These are phyloP conservation scores for Termitomyces titanicus DNA, from an alignment of 768 basidiomycete species.

Conservation along the genomic window DNA sequence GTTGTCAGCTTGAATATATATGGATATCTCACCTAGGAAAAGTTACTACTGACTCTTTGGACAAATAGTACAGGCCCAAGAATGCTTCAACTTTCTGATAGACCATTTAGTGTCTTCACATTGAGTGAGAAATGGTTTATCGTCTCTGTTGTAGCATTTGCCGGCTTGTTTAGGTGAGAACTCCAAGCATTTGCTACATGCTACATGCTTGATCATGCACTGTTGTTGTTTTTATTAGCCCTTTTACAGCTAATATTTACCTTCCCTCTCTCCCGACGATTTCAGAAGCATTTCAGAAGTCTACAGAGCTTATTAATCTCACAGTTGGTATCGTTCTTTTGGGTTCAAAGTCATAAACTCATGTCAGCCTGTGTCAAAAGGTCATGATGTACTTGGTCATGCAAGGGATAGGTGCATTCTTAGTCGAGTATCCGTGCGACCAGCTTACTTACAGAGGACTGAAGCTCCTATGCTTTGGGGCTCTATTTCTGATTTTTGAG, in stretches of 20 bases:
- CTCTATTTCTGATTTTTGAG: slow-evolving; percentile 61
- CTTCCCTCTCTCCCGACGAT: slow-evolving; percentile 76
- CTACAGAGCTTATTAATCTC: slow-evolving; percentile 71
- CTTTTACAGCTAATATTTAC: slow-evolving; percentile 65
- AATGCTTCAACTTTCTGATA: neutral
- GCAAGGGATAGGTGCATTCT: slow-evolving; percentile 51
- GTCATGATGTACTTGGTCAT: slow-evolving; percentile 71
- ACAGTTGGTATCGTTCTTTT: slow-evolving; percentile 47
- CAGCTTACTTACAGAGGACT: neutral
- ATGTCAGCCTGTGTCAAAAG: slow-evolving; percentile 19
- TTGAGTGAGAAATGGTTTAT: slow-evolving; percentile 65
- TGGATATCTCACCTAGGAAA: too few species aligned
- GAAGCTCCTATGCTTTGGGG: slow-evolving; percentile 70
- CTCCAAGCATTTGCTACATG: neutral
- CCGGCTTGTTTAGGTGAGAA: slow-evolving; percentile 59
- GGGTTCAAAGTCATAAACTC: neutral
- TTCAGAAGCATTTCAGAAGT: slow-evolving; percentile 56
- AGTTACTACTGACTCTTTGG: too few species aligned
- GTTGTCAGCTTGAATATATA: too few species aligned
- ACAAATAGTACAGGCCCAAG: neutral
- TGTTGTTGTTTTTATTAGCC: neutral
- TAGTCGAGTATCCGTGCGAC: neutral
- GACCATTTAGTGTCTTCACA: slow-evolving; percentile 46
- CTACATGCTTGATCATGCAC: neutral
- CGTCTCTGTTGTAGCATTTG: slow-evolving; percentile 52